Base-by-base conservation (phyloP, 2,329 filamentous ascomycete genomes). In the Amesomyces nigricolor region DNA sequence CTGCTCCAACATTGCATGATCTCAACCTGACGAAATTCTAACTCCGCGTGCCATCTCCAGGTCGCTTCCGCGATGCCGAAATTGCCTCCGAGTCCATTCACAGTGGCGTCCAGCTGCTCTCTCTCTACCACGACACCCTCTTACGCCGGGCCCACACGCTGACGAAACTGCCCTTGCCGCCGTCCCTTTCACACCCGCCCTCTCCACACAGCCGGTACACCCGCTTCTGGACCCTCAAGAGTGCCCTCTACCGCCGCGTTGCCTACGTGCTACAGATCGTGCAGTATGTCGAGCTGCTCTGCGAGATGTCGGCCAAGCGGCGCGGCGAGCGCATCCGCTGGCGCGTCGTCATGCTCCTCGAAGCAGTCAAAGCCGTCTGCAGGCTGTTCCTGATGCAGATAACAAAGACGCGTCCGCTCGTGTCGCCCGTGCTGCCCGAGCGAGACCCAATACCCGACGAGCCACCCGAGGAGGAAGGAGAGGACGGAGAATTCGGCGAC, bases 281-380 rank as follows among this genome's bases (percentile, higher is more conserved):
- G 26, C 88, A 94, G 63, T 97, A 97, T 68, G 96, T 91, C 0
- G 90, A 99, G 73, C 77, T 99, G 30, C 75, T 99, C n/a, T 94
- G 92, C 81, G 94, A 99, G 70, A 99, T 99, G 94, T 83, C 88
- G 29, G 91, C 91, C 29, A 95, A 95, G 72, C 81, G 92, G 47
- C 85, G 85, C 59, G 88, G 89, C 16, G 91, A 95, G 70, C 84
- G 81, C 65, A 73, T 86, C 26, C 83, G 91, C 30, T 99, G 94
- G 94, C 85, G 89, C 50, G 83, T 95, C 0, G 83, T 97, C 5
- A 85, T 97, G 10, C 68, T 95, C 3, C 76, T 99, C 19, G 94
- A 99, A 72, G 79, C 83, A 0, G 76, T 94, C 67, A 97, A 97
- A 72, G 91, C 92, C 2, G 63, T 94, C 8, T 96, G 92, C 68